These are phyloP conservation scores for Fusarium concolor DNA, from an alignment of 2,329 filamentous ascomycete species.

Conservation along the genomic window DNA sequence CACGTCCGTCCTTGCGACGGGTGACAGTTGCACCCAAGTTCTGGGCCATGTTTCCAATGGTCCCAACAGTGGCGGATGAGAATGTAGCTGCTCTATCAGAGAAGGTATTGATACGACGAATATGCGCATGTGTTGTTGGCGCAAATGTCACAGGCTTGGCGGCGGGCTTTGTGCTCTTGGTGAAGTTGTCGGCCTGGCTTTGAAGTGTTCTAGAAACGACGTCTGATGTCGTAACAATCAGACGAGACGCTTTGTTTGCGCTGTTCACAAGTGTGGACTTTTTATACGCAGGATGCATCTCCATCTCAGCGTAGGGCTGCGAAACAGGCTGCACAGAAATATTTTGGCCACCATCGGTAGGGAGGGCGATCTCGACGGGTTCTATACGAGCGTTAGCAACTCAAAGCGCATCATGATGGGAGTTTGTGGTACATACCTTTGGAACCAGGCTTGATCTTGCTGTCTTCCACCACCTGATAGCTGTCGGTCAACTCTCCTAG, in stretches of 20 bases:
- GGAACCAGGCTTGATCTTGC: slow-evolving; percentile 81
- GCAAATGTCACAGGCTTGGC: slow-evolving; percentile 88
- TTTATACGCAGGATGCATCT: slow-evolving; percentile 90
- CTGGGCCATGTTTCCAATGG: slow-evolving; percentile 85
- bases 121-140: slow-evolving; percentile 83
- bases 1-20: slow-evolving; percentile 62
- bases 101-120: slow-evolving; percentile 90
- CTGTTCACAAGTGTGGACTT: slow-evolving; percentile 88
- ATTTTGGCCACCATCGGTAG: slow-evolving; percentile 71
- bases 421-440: slow-evolving; percentile 73
- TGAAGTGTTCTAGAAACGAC: slow-evolving; percentile 83
- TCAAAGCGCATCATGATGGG: background rate
- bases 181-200: slow-evolving; percentile 82
- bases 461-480: slow-evolving; percentile 82
- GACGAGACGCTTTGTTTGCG: slow-evolving; percentile 86
- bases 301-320: slow-evolving; percentile 78
- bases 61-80: slow-evolving; percentile 87
- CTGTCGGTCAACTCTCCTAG: slow-evolving; percentile 90
- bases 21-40: slow-evolving; percentile 83
- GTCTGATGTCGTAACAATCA: slow-evolving; percentile 89
- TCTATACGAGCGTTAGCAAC: slow-evolving; percentile 56
- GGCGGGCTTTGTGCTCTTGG: slow-evolving; percentile 80
- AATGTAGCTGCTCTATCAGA: slow-evolving; percentile 82
- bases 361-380: slow-evolving; percentile 83
- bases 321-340: slow-evolving; percentile 75